These are phyloP conservation scores for Athelia sp. DNA, from an alignment of 1,284 basidiomycete genomes.

Conservation along the genomic window DNA sequence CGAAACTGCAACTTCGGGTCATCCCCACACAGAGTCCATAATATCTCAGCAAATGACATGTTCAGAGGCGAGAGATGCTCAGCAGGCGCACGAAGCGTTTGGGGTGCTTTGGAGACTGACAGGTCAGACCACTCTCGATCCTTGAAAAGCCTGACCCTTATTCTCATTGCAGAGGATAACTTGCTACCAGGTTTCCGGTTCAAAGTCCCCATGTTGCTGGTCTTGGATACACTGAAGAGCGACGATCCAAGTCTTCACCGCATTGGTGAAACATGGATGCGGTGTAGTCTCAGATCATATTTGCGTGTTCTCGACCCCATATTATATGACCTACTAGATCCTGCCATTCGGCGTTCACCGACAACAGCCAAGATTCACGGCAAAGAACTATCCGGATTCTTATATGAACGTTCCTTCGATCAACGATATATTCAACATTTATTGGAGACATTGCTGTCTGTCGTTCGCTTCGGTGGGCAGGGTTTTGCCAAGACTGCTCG, in stretches of 20 bases:
- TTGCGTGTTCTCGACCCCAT: slow-evolving; percentile 86
- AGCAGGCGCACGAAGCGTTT: slow-evolving; percentile 79
- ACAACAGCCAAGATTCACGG: slow-evolving; percentile 51
- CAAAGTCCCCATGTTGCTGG: slow-evolving; percentile 81
- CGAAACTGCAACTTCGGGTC: slow-evolving; percentile 51
- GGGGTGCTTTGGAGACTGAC: slow-evolving; percentile 90
- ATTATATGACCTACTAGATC: slow-evolving; percentile 74
- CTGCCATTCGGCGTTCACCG: slow-evolving; percentile 51
- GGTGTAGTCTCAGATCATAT: slow-evolving; percentile 88
- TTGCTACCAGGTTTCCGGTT: slow-evolving; percentile 77
- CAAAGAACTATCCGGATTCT: slow-evolving; percentile 60
- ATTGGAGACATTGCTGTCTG: slow-evolving; percentile 70
- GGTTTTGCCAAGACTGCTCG: slow-evolving; percentile 74
- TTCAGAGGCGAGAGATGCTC: slow-evolving; percentile 38
- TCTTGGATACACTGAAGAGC: slow-evolving; percentile 79
- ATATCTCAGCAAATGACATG: slow-evolving; percentile 67
- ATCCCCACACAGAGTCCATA: slow-evolving; percentile 71
- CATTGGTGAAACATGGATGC: slow-evolving; percentile 92
- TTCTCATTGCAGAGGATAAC: slow-evolving; percentile 61
- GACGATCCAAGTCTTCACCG: slow-evolving; percentile 71
- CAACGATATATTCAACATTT: slow-evolving; percentile 68
- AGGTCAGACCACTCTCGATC: slow-evolving; percentile 41
- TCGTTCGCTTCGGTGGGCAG: slow-evolving; percentile 85
- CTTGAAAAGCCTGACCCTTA: slow-evolving; percentile 6
- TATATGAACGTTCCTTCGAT: slow-evolving; percentile 76